phyloP scores from a whole-genome alignment of 169 alveolate genomes.

The Eimeria maxima region DNA sequence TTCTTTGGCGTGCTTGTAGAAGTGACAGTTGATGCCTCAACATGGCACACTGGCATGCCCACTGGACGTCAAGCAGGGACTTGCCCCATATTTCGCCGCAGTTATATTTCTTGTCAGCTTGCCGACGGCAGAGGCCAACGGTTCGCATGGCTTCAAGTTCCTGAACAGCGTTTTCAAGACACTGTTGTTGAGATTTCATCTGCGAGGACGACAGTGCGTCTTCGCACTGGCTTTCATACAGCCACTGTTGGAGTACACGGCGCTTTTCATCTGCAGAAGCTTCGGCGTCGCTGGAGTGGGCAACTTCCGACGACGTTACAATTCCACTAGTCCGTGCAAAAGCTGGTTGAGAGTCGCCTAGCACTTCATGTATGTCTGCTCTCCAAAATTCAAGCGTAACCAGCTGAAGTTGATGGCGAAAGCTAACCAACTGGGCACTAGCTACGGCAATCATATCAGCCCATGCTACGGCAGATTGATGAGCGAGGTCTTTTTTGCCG shows the following conservation, averaged over 20 bases:
- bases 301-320: not conserved
- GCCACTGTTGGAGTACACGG: slow-evolving; percentile 74
- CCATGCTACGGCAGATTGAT: slow-evolving; percentile 76
- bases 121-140: slow-evolving; percentile 52
- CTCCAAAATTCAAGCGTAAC: slow-evolving; percentile 69
- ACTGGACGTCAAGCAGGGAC: slow-evolving; percentile 65
- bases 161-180: slow-evolving; percentile 28
- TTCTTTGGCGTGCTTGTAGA: slow-evolving; percentile 48
- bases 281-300: not conserved
- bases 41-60: slow-evolving; percentile 71
- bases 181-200: slow-evolving; percentile 31
- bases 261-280: slow-evolving; percentile 19
- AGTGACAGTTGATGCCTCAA: slow-evolving; percentile 25
- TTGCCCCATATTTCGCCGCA: slow-evolving; percentile 20
- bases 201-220: slow-evolving; percentile 18
- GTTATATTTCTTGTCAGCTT: not conserved
- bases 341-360: not conserved
- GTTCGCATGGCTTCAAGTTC: slow-evolving; percentile 66
- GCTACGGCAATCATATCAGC: slow-evolving; percentile 73
- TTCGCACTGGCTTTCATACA: slow-evolving; percentile 68
- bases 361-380: slow-evolving; percentile 56
- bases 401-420: slow-evolving; percentile 75
- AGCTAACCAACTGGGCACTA: slow-evolving; percentile 52
- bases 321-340: not conserved
- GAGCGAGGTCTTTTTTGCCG: not conserved